Conservation (phyloP, 139 green algal species). For the Tetradesmus lagerheimii region DNA sequence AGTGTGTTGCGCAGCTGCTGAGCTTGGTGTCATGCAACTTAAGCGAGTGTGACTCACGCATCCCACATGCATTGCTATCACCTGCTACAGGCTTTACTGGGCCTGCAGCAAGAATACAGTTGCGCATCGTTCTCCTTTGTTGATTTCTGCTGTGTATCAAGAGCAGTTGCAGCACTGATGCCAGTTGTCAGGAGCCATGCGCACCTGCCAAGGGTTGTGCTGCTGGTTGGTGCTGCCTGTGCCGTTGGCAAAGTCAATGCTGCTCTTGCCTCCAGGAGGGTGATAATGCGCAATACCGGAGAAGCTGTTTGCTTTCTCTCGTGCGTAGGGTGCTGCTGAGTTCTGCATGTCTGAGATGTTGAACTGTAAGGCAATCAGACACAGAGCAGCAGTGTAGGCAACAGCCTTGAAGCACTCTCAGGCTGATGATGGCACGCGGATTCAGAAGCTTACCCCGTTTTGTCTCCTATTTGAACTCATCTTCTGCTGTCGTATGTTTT, state of each 20-base stretch:
- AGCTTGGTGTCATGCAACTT: too few species aligned
- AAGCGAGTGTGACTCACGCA: too few species aligned
- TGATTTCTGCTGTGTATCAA: too few species aligned
- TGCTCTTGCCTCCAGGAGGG: slow-evolving; percentile 17
- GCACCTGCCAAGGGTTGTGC: slow-evolving; percentile 13
- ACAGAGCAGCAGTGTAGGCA: not conserved
- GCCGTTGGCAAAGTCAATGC: slow-evolving; percentile 1
- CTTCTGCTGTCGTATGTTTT: too few species aligned
- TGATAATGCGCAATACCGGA: slow-evolving; percentile 9
- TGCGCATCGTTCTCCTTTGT: too few species aligned
- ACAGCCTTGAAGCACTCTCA: not conserved
- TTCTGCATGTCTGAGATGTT: slow-evolving; percentile 3
- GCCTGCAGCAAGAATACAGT: too few species aligned
- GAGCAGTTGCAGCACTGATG: too few species aligned
- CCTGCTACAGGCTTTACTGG: too few species aligned
- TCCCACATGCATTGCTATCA: too few species aligned
- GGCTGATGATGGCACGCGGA: too few species aligned
- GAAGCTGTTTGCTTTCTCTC: not conserved
- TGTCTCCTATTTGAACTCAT: too few species aligned
- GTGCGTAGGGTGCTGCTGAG: not conserved
- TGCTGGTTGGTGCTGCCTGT: not conserved
- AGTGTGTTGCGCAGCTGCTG: too few species aligned
- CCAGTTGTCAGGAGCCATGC: not conserved
- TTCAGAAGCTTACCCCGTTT: not conserved
- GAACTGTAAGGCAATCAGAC: not conserved